Base-by-base conservation (phyloP, 78 protist genomes). In the Capsaspora owczarzaki region DNA sequence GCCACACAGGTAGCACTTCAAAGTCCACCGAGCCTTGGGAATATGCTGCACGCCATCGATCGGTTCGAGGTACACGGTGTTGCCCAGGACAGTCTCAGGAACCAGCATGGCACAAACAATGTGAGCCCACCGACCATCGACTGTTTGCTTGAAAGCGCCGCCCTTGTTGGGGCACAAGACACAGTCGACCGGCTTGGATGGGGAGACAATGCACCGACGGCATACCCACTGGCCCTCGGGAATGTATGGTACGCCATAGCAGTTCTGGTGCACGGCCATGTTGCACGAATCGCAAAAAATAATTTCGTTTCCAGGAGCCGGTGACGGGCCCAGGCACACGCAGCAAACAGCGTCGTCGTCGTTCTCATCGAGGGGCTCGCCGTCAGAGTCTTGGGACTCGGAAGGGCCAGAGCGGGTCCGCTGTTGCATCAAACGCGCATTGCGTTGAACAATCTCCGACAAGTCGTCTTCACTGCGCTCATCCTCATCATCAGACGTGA, bases 91-190 rank as follows among this genome's bases (percentile, higher is more conserved):
- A 22, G 35, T 12, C 51, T 60, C 83, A n/a, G 87, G 82, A 14
- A 78, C 5, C 71, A n/a, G 71, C 68, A 41, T 19, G 23, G 87
- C 81, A 31, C 87, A 83, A 12, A 25, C 31, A 3, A 83, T 61
- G 47, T 83, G 87, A 19, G 49, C 74, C 87, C 87, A 83, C 22
- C 75, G 49, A 0, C 86, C 86, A 16, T 51, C 44, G 19, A 0
- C 25, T 8, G 87, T 78, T 31, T 53, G 87, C 74, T 83, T 83
- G 75, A 78, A 44, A n/a, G 87, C 87, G n/a, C 87, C 87, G 25
- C 38, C 56, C 22, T 0, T 2, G 51, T 27, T 16, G 1, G 87
- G 87, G 75, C 87, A 83, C 23, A 66, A 44, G 6, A 43, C 47
- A 35, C 86, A 82, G 2, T 5, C 74, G 46, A 68, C 75, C 8